Base-by-base conservation (phyloP, 2,329 filamentous ascomycete genomes). In the Pseudocercospora vitis region DNA sequence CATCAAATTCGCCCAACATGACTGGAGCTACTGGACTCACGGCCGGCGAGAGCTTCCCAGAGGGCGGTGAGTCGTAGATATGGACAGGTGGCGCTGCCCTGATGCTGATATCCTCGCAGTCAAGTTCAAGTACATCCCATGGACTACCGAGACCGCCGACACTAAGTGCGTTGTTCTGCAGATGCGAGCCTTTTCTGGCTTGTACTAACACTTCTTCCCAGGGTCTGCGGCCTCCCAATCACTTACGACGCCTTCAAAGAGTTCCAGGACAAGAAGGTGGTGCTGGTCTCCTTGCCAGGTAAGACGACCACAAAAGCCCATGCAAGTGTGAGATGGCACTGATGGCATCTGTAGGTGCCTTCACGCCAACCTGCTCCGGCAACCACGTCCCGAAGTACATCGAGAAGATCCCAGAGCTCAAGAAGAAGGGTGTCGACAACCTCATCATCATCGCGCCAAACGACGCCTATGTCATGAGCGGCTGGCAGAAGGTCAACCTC, bases 121-220 rank as follows among this genome's bases (percentile, higher is more conserved):
- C 50, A 58, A 61, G 58, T 61, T 61, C 53, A 61, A 61, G 53
- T 61, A 61, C 56, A 55, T 61, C 42, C 55, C 58, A 33, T 61
- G 58, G 55, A 58, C 51, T 39, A 53, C 49, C 19, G 45, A 48
- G 29, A 48, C 23, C 29, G 51, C 58, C 33, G 58, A 61, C 45
- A 48, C 53, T 31, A 61, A 61, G 46, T 52, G 24, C 29, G 48
- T 44, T 11, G 7, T n/a, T 21, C 16, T 16, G 19, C 8, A 12
- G 4, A 14, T 21, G 19, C 37, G 28, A 18, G 19, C 7, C 40
- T 18, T 19, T 26, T 18, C 19, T 6, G n/a, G 19, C 12, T 11
- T 12, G n/a, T 46, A 37, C 29, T 52, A 21, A 52, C 14, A 19
- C 9, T 21, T 26, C 12, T 9, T 24, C 4, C 5, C 28, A 51